Evolutionary conservation across 345 rosid species (phyloP).

Genomic region (Bruguiera parviflora): DNA sequence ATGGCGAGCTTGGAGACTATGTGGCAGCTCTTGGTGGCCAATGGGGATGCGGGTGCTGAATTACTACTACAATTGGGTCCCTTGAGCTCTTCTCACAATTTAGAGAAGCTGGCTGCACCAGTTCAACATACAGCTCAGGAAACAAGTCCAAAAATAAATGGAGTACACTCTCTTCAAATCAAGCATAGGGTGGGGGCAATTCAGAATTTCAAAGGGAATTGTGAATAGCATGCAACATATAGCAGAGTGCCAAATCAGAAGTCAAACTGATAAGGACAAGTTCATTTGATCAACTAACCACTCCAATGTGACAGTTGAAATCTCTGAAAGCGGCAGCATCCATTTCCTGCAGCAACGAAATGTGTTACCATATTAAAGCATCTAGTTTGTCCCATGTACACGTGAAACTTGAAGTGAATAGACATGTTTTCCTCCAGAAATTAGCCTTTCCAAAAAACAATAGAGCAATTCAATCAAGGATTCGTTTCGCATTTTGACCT

Average conservation of each 20-base stretch:
- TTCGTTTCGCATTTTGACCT: no score
- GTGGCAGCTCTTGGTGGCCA: slow-evolving; percentile 14
- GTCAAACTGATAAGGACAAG: neutral
- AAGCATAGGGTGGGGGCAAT: neutral
- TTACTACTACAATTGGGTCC: slow-evolving; percentile 61
- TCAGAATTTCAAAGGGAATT: neutral
- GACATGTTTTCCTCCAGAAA: no score
- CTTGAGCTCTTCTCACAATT: slow-evolving; percentile 32
- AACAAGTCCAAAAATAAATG: neutral
- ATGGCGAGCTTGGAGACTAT: slow-evolving; percentile 7
- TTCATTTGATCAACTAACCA: slow-evolving; percentile 44
- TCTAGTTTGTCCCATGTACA: no score
- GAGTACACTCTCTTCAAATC: neutral
- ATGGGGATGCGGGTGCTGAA: slow-evolving; percentile 62
- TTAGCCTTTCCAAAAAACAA: no score
- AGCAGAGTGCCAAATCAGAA: no score
- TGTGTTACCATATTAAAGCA: neutral
- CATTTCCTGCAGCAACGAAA: slow-evolving; percentile 63
- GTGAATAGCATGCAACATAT: neutral
- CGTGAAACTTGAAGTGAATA: no score
- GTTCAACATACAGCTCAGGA: slow-evolving; percentile 9
- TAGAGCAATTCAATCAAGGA: no score
- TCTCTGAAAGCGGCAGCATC: slow-evolving; percentile 71
- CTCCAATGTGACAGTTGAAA: slow-evolving; percentile 69
- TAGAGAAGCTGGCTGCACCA: slow-evolving; percentile 55